Base-by-base conservation (phyloP, 768 basidiomycete genomes). In the Stropharia rugosoannulata region DNA sequence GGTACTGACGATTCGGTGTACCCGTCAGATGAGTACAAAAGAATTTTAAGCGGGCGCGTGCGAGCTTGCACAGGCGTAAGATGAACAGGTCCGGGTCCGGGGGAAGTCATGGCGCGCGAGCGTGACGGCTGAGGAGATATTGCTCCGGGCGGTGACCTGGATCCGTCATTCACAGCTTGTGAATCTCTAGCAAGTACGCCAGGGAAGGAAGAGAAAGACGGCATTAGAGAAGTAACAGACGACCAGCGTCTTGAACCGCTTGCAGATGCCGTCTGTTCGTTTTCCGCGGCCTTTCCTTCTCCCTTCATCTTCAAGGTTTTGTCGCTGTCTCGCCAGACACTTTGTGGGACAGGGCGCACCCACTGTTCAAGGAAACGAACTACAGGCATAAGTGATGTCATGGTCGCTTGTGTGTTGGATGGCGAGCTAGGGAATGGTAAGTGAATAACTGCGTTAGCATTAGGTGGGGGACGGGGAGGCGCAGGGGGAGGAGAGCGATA, bases 1-100 rank as follows among this genome's bases (percentile, higher is more conserved):
- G 93, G 85, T 5, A 95, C 85, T 22, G 89, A 90, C 9, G 91
- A 90, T 70, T 98, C 95, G 19, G 96, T 98, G 74, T 96, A 94
- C 47, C 92, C 93, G 68, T 95, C 93, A 15, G 87, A 81, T 15
- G 87, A 89, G 70, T 93, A 90, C 27, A 95, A 69, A 58, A 95
- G 79, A 52, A 95, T 74, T 66, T 92, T 91, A 52, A 86, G 74
- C 5, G 89, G 89, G 29, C 80, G 76, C 27, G 82, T 80, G 57
- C 79, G 82, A 27, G 70, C 60, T 38, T 67, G 61, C 11, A 64
- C 57, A 53, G 70, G 64, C 32, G 68, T 65, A 27, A 63, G 62
- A 19, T 56, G 59, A 18, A 54, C 54, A 29, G 59, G 64, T 41
- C 67, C 60, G 37, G 66, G 59, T 42, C 64, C 64, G 43, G 74